Evolutionary conservation across 2,329 filamentous ascomycete species (phyloP).

Genomic region (Diplodia seriata): DNA sequence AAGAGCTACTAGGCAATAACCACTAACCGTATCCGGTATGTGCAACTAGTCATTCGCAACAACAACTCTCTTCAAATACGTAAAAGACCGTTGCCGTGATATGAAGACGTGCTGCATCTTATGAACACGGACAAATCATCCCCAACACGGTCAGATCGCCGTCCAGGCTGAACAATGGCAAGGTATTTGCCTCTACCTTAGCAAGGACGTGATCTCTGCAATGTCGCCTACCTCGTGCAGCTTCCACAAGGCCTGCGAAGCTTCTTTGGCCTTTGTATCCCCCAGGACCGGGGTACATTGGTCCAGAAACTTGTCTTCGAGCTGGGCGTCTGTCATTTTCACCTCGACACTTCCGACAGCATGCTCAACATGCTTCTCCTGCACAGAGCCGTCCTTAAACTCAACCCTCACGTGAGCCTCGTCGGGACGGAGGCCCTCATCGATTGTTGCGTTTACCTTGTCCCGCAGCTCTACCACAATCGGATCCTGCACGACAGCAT

Average conservation of each 20-base stretch:
- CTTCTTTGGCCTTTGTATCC: conserved; percentile 43
- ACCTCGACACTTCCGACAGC: conserved; percentile 59
- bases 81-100: neutral
- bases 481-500: conserved; percentile 53
- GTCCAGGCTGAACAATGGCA: neutral
- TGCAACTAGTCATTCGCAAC: neutral
- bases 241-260: conserved; percentile 35
- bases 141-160: too few relatives aligned
- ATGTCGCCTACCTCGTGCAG: conserved; percentile 35
- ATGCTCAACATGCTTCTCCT: conserved; percentile 56
- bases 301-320: conserved; percentile 59
- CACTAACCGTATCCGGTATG: neutral
- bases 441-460: conserved; percentile 53
- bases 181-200: neutral
- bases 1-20: neutral
- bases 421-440: conserved; percentile 51
- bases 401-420: conserved; percentile 51
- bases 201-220: neutral
- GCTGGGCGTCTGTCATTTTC: conserved; percentile 55
- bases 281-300: conserved; percentile 56
- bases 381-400: conserved; percentile 45
- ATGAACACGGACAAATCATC: too few relatives aligned
- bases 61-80: neutral
- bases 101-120: neutral
- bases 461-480: conserved; percentile 54